Conservation (phyloP, 1,284 basidiomycete genomes). For the Tremellales sp. region DNA sequence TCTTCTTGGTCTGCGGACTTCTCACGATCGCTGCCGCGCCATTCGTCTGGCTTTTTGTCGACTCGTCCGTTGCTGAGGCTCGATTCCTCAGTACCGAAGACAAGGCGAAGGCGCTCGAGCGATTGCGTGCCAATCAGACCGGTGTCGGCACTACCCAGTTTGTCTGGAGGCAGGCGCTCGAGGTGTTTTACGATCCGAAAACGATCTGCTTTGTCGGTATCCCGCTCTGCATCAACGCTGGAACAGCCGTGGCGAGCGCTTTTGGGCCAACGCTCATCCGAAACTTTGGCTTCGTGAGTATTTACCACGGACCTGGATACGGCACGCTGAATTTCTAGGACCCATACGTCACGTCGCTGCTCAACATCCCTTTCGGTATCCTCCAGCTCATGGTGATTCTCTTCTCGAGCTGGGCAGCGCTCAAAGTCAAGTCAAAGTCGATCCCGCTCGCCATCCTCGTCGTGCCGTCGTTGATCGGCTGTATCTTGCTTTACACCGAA, state of each 20-base stretch:
- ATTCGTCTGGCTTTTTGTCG: constrained; percentile 37
- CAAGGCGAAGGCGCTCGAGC: constrained; percentile 45
- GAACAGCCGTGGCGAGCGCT: constrained; percentile 37
- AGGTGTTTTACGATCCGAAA: constrained; percentile 44
- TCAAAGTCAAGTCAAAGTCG: constrained; percentile 36
- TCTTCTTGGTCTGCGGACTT: constrained; percentile 42
- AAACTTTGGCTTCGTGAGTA: constrained; percentile 16
- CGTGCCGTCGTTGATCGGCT: constrained; percentile 40
- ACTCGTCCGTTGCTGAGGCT: constrained; percentile 40
- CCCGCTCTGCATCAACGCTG: constrained; percentile 37
- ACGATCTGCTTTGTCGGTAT: constrained; percentile 44
- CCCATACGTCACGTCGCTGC: constrained; percentile 32
- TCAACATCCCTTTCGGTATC: constrained; percentile 49
- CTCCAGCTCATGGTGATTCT: constrained; percentile 42
- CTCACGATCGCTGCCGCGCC: constrained; percentile 44
- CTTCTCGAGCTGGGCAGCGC: constrained; percentile 31
- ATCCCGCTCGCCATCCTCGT: constrained; percentile 31
- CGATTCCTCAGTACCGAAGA: constrained; percentile 47
- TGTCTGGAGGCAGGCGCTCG: constrained; percentile 33
- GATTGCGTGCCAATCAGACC: constrained; percentile 48
- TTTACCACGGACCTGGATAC: neutral
- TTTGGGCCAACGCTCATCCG: constrained; percentile 19
- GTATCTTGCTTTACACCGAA: constrained; percentile 19
- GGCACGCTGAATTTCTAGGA: neutral
- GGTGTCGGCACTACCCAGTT: constrained; percentile 42